Evolutionary conservation across 108 stramenopile genomes (phyloP).

Genomic region (Pseudonitzschia multistriata): DNA sequence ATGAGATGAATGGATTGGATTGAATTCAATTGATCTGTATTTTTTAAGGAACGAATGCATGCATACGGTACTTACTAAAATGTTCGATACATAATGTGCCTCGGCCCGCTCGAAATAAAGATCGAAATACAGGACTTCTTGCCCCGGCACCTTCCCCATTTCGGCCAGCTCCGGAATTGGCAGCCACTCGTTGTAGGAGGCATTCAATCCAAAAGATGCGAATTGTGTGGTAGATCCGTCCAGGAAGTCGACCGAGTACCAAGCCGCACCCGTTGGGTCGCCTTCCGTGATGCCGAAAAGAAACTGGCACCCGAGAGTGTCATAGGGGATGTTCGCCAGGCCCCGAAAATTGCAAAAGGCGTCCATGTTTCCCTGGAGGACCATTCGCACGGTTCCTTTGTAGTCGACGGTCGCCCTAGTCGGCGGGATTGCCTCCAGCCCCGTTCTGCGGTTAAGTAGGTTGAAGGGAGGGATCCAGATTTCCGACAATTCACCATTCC

Average conservation of each 20-base stretch:
- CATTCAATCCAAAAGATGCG: not conserved
- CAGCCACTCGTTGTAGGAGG: slow-evolving; percentile 19
- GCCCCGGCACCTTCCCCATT: not conserved
- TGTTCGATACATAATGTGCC: slow-evolving; percentile 12
- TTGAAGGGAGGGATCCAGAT: slow-evolving; percentile 33
- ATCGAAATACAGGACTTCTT: not conserved
- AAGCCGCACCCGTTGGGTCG: not conserved
- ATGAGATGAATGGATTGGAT: too few species aligned
- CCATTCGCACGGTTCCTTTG: slow-evolving; percentile 26
- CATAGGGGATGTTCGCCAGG: slow-evolving; percentile 20
- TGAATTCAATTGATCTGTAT: not conserved
- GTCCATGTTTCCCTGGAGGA: slow-evolving; percentile 6
- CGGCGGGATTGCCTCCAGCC: slow-evolving; percentile 12
- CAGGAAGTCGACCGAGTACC: not conserved
- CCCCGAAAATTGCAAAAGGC: slow-evolving; percentile 25
- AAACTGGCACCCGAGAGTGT: slow-evolving; percentile 16
- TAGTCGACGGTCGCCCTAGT: slow-evolving; percentile 10
- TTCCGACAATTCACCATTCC: slow-evolving; percentile 14
- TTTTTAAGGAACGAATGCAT: not conserved
- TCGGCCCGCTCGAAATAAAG: slow-evolving; percentile 20
- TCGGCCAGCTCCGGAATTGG: slow-evolving; percentile 22
- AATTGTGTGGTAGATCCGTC: not conserved
- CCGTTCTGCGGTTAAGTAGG: slow-evolving; percentile 17
- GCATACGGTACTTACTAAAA: slow-evolving; percentile 8
- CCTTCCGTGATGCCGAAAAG: not conserved